phyloP scores from a whole-genome alignment of 2,329 filamentous ascomycete genomes.

The Zopfia rhizophila region DNA sequence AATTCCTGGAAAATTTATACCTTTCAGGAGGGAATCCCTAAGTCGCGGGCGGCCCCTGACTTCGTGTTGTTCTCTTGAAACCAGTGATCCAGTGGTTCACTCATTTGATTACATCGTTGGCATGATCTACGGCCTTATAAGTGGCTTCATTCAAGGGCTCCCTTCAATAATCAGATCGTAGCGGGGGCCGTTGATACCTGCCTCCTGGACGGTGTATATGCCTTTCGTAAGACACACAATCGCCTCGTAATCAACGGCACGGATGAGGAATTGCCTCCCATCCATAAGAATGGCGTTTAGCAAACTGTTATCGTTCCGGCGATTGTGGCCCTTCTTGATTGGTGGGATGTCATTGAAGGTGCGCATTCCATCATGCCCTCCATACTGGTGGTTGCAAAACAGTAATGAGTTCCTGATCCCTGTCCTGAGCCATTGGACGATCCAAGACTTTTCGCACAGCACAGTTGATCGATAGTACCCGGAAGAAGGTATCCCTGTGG shows the following conservation, averaged over 20 bases:
- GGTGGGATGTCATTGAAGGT: conserved; percentile 38
- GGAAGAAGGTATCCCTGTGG: conserved; percentile 32
- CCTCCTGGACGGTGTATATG: conserved; percentile 27
- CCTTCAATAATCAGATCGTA: conserved; percentile 34
- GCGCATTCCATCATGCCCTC: conserved; percentile 14
- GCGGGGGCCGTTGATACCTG: conserved; percentile 15
- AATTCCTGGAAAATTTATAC: background rate
- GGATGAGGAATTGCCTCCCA: conserved; percentile 29
- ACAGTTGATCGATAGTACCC: conserved; percentile 28
- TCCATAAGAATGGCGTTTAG: conserved; percentile 32
- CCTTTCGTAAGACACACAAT: conserved; percentile 32
- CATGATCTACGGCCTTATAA: conserved; percentile 26
- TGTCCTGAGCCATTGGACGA: conserved; percentile 35
- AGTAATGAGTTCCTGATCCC: conserved; percentile 32
- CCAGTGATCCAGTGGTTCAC: conserved; percentile 25
- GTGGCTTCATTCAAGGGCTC: conserved; percentile 28
- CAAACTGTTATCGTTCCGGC: conserved; percentile 17
- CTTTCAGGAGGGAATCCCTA: background rate
- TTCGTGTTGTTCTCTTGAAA: background rate
- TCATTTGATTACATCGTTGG: conserved; percentile 28
- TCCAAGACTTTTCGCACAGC: conserved; percentile 32
- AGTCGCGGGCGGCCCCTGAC: background rate
- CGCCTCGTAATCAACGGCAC: conserved; percentile 29
- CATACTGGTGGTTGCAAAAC: conserved; percentile 37
- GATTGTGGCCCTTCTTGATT: conserved; percentile 25